Conservation (phyloP, 768 basidiomycete genomes). For the Leucocoprinus sp. region DNA sequence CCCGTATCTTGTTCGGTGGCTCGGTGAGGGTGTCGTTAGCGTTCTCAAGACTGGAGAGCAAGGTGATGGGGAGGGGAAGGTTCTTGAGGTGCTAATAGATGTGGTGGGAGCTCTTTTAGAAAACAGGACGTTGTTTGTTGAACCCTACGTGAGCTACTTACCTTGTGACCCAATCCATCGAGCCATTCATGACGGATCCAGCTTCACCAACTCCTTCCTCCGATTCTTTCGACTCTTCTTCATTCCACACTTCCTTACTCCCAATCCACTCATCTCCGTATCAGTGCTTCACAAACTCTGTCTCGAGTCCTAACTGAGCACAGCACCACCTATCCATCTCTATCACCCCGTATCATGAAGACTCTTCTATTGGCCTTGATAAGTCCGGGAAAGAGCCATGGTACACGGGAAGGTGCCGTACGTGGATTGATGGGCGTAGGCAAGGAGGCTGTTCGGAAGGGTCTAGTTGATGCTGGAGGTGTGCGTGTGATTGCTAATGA, state of each 20-base stretch:
- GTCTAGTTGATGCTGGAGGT: constrained; percentile 74
- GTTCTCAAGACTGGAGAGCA: constrained; percentile 50
- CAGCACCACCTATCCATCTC: constrained; percentile 81
- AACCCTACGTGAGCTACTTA: constrained; percentile 82
- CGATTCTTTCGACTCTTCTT: constrained; percentile 84
- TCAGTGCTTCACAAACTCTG: constrained; percentile 75
- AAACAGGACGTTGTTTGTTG: constrained; percentile 85
- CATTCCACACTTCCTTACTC: constrained; percentile 75
- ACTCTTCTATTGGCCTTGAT: constrained; percentile 85
- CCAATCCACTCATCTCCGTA: constrained; percentile 67
- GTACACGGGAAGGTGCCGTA: constrained; percentile 85
- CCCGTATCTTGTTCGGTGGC: constrained; percentile 93
- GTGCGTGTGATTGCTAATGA: constrained; percentile 69
- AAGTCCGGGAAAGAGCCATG: constrained; percentile 59
- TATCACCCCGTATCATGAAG: constrained; percentile 87
- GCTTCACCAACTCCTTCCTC: constrained; percentile 94
- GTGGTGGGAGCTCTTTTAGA: constrained; percentile 79
- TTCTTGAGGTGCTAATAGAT: constrained; percentile 76
- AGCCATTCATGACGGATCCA: constrained; percentile 22
- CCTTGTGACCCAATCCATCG: not conserved
- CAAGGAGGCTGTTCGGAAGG: constrained; percentile 77
- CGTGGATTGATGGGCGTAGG: constrained; percentile 81
- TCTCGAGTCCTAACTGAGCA: constrained; percentile 75
- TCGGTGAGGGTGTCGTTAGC: constrained; percentile 77
- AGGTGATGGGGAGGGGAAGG: constrained; percentile 56